Evolutionary conservation across 805 yeast species (phyloP).

Genomic region (Saturnispora mendoncae): DNA sequence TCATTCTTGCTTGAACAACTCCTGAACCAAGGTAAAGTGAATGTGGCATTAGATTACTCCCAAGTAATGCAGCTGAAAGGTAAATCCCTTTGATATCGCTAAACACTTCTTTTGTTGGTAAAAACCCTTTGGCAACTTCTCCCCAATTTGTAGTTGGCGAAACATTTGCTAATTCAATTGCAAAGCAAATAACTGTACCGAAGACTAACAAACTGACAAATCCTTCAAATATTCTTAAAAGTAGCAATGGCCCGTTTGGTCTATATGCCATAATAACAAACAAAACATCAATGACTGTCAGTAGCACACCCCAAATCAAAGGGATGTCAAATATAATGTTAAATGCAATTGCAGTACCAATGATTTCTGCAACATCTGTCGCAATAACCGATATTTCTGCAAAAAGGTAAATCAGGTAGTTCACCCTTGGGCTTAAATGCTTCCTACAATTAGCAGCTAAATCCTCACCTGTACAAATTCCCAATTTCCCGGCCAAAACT

Average conservation of each 20-base stretch:
- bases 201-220: constrained; percentile 71
- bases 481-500: constrained; percentile 74
- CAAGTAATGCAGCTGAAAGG: constrained; percentile 75
- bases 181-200: constrained; percentile 80
- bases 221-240: constrained; percentile 72
- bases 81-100: constrained; percentile 62
- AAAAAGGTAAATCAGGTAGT: constrained; percentile 55
- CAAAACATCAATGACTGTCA: constrained; percentile 81
- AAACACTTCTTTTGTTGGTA: constrained; percentile 37
- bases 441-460: constrained; percentile 79
- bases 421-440: constrained; percentile 56
- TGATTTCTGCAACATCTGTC: constrained; percentile 93
- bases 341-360: constrained; percentile 93
- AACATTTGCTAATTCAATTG: constrained; percentile 65
- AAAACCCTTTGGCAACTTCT: constrained; percentile 64
- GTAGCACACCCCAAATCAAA: constrained; percentile 68
- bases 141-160: constrained; percentile 42
- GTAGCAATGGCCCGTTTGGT: constrained; percentile 71
- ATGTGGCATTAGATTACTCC: constrained; percentile 96
- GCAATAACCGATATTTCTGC: constrained; percentile 92
- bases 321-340: constrained; percentile 79
- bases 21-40: constrained; percentile 83
- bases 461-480: constrained; percentile 90
- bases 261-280: constrained; percentile 80
- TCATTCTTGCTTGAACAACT: constrained; percentile 74